phyloP scores from a whole-genome alignment of 108 stramenopile genomes.

The Nitzschia putrida region DNA sequence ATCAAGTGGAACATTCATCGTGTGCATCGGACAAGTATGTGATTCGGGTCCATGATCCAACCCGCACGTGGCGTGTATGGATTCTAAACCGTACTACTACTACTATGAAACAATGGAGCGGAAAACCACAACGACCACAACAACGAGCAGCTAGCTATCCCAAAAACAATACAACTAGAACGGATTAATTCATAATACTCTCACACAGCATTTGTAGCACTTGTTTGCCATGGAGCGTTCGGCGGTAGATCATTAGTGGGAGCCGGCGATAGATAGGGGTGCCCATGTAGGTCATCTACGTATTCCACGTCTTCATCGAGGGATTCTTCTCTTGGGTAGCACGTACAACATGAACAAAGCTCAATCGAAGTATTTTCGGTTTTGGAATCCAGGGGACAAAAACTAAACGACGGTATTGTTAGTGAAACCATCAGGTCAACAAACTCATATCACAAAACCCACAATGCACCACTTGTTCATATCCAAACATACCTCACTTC shows the following conservation, averaged over 20 bases:
- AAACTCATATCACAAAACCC: no score
- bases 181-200: no score
- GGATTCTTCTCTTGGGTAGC: constrained; percentile 77
- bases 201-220: no score
- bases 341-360: constrained; percentile 55
- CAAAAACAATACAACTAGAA: no score
- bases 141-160: no score
- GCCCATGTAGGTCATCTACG: constrained; percentile 28
- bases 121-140: no score
- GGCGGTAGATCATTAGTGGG: background rate
- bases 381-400: constrained; percentile 55
- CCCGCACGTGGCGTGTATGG: constrained; percentile 85
- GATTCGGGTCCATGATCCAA: constrained; percentile 82
- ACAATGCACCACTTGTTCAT: no score
- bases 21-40: constrained; percentile 59
- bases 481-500: constrained; percentile 68
- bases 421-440: no score
- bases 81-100: constrained; percentile 17
- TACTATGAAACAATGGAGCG: no score
- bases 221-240: background rate
- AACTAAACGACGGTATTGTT: constrained; percentile 34
- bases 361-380: constrained; percentile 45
- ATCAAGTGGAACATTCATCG: constrained; percentile 57
- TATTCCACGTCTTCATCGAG: constrained; percentile 47
- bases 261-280: constrained; percentile 50